Evolutionary conservation across 208 protist species (phyloP), one percentile per base, ranked within the genome.

Genomic region (Crithidia brevicula): DNA sequence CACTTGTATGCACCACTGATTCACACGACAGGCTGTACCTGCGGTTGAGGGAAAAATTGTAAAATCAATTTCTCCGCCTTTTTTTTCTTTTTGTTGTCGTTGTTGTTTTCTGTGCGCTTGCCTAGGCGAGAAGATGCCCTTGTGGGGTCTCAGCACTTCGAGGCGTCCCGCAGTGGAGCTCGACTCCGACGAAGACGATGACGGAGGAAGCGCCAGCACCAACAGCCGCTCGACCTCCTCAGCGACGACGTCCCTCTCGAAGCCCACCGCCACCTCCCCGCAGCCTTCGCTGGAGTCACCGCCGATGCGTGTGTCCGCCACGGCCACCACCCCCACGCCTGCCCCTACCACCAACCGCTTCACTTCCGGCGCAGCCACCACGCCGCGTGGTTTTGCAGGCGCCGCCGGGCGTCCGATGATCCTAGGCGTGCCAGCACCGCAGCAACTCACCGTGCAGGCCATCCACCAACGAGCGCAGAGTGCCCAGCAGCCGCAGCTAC

Each of bases 41-140:
- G n/a, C n/a, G n/a, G n/a, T n/a, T n/a, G n/a, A n/a, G n/a, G n/a
- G n/a, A n/a, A n/a, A n/a, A n/a, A n/a, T 16, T n/a, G 20, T 18
- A 34, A 22, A 54, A 0, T 7, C 50, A 54, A 5, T 27, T 30
- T 6, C 2, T 7, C 16, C 18, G 3, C 33, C 3, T 45, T 46
- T 46, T 27, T 60, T 22, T 28, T 13, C 4, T n/a, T 42, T 9
- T 46, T 25, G 11, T 49, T 49, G 4, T 61, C 23, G 0, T 1
- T 46, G 25, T 50, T 34, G n/a, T n/a, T n/a, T n/a, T n/a, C n/a
- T n/a, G n/a, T n/a, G n/a, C n/a, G n/a, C n/a, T n/a, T n/a, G n/a
- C n/a, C n/a, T n/a, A n/a, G n/a, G n/a, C n/a, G n/a, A n/a, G 4
- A 42, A 50, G 16, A 75, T 75, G 69, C 61, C 54, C 10, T 22